A percentile compares a stretch with the other conserved stretches of the same genome.
phyloP scores from a whole-genome alignment of 805 yeast genomes.

The Candida namnaoensis region DNA sequence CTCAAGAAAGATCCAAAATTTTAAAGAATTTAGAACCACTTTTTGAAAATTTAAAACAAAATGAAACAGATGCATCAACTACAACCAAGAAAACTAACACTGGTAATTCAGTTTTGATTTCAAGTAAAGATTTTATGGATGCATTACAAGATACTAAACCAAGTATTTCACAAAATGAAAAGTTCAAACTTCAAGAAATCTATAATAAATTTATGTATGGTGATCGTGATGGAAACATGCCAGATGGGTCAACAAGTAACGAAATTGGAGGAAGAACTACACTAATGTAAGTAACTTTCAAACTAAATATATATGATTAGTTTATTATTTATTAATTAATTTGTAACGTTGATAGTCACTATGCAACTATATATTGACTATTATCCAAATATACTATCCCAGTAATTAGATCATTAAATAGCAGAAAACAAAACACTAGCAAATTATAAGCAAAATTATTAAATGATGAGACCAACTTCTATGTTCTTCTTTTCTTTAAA shows the following conservation, averaged over 20 bases:
- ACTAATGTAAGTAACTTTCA: conserved; percentile 41
- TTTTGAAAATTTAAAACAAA: conserved; percentile 11
- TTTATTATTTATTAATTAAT: background rate
- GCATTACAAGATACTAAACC: conserved; percentile 77
- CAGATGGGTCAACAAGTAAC: conserved; percentile 70
- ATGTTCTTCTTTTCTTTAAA: conserved; percentile 31
- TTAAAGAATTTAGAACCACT: conserved; percentile 34
- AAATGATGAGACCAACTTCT: no score
- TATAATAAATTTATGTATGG: conserved; percentile 68
- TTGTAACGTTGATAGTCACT: background rate
- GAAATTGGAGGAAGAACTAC: conserved; percentile 84
- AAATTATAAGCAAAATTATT: no score
- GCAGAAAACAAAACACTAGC: no score
- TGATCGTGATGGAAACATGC: conserved; percentile 75
- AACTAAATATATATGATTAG: background rate
- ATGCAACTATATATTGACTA: no score
- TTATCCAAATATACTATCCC: no score
- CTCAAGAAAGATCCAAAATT: conserved; percentile 31
- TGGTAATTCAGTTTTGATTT: conserved; percentile 33
- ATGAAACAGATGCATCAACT: conserved; percentile 1
- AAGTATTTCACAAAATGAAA: conserved; percentile 76
- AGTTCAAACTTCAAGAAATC: conserved; percentile 48
- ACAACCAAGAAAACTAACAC: conserved; percentile 2
- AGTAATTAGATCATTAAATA: no score
- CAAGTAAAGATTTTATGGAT: conserved; percentile 43